A percentile compares a stretch with the other conserved stretches of the same genome.
phyloP scores from a whole-genome alignment of 805 yeast genomes.

The Wickerhamomyces bovis region DNA sequence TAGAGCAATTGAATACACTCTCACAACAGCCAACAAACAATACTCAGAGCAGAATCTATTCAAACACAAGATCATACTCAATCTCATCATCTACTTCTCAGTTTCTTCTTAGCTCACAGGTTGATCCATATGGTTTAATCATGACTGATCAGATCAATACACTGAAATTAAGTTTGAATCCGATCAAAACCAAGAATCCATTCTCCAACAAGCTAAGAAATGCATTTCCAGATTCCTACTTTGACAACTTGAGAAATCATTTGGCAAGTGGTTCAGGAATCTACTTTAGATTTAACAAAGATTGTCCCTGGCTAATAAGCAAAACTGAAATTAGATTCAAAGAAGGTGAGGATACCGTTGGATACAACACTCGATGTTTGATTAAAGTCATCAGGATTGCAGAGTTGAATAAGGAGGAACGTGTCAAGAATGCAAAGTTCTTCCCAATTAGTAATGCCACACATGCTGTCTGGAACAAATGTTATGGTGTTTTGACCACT shows the following conservation, averaged over 20 bases:
- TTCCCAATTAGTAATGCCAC: constrained; percentile 25
- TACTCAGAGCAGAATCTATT: background rate
- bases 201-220: constrained; percentile 5
- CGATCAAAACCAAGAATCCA: constrained; percentile 8
- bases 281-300: constrained; percentile 26
- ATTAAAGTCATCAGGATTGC: constrained; percentile 36
- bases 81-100: constrained; percentile 22
- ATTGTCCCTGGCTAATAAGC: constrained; percentile 22
- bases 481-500: constrained; percentile 42
- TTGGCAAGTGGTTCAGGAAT: constrained; percentile 27
- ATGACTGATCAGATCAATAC: constrained; percentile 19
- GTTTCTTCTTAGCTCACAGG: constrained; percentile 14
- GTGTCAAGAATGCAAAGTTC: constrained; percentile 24
- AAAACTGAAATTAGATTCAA: constrained; percentile 18
- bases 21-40: constrained; percentile 1
- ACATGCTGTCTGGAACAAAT: constrained; percentile 35
- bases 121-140: constrained; percentile 35
- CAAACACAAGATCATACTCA: constrained; percentile 13
- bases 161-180: constrained; percentile 18
- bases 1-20: constrained; percentile 8
- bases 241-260: constrained; percentile 4
- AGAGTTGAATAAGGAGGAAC: constrained; percentile 35
- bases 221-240: constrained; percentile 8
- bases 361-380: constrained; percentile 2
- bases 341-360: constrained; percentile 1